Evolutionary conservation across 2,329 filamentous ascomycete species (phyloP).

Genomic region (Sporothrix variecibatus): DNA sequence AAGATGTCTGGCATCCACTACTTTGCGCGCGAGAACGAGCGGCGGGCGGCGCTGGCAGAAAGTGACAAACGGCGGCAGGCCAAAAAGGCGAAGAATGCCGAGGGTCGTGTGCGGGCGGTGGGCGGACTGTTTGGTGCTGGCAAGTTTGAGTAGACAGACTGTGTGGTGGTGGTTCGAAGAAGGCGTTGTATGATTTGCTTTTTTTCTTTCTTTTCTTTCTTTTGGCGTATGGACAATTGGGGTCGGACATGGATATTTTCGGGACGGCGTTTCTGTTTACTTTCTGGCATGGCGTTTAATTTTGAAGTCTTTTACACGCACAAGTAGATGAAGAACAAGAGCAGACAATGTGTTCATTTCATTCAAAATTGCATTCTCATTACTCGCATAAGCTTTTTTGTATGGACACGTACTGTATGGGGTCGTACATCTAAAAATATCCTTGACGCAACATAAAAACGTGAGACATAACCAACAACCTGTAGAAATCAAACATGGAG

Average conservation of each 20-base stretch:
- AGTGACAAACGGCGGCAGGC: slow-evolving; percentile 60
- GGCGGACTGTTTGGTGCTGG: slow-evolving; percentile 61
- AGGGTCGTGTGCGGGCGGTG: slow-evolving; percentile 57
- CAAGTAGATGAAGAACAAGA: not conserved
- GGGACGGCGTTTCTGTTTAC: not conserved
- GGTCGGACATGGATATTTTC: not conserved
- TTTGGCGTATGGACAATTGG: not conserved
- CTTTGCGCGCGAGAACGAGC: slow-evolving; percentile 61
- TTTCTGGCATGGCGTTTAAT: not conserved
- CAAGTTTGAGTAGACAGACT: slow-evolving; percentile 48
- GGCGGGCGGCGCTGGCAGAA: slow-evolving; percentile 56
- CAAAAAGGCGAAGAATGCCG: slow-evolving; percentile 59
- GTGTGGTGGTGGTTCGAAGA: too few species aligned
- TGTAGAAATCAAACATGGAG: not conserved
- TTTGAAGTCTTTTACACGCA: not conserved
- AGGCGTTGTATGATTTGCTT: not conserved
- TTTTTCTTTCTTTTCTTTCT: too few species aligned
- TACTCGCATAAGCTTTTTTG: not conserved
- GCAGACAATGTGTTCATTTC: not conserved
- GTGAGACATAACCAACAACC: not conserved
- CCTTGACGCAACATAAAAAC: not conserved
- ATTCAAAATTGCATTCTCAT: not conserved
- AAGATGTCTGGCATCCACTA: slow-evolving; percentile 63
- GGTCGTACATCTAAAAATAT: not conserved
- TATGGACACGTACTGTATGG: not conserved